These are phyloP conservation scores for Metschnikowia chrysomelidarum DNA, from an alignment of 805 yeast genomes.

Conservation along the genomic window DNA sequence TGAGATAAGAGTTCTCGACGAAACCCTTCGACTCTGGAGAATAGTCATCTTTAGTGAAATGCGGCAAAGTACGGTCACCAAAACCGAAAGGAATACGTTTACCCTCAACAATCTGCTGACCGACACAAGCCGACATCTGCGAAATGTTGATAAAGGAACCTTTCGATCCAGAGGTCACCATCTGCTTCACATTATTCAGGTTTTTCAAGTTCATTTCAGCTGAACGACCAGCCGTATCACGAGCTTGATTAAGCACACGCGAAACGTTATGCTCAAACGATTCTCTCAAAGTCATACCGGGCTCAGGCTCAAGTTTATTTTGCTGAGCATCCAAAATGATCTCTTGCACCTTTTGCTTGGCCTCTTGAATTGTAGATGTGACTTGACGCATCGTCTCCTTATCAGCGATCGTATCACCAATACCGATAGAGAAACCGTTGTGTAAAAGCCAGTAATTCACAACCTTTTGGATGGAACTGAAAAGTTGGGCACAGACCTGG, in stretches of 20 bases:
- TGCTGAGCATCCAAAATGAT: constrained; percentile 90
- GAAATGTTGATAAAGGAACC: constrained; percentile 99
- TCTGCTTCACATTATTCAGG: constrained; percentile 93
- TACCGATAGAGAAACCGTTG: constrained; percentile 97
- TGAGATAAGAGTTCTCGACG: constrained; percentile 90
- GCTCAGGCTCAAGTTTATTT: constrained; percentile 87
- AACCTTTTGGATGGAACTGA: constrained; percentile 90
- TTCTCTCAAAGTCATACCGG: constrained; percentile 99
- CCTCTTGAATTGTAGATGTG: constrained; percentile 88
- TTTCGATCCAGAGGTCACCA: constrained; percentile 98
- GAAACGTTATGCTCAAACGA: constrained; percentile 97
- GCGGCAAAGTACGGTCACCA: constrained; percentile 94
- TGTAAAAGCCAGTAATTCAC: constrained; percentile 96
- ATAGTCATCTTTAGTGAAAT: constrained; percentile 96
- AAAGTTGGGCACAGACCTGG: constrained; percentile 79
- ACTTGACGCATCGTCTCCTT: constrained; percentile 92
- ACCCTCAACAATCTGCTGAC: constrained; percentile 99
- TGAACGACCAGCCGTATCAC: constrained; percentile 98
- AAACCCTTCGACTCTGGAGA: constrained; percentile 98
- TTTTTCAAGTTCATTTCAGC: constrained; percentile 96
- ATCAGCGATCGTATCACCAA: constrained; percentile 99
- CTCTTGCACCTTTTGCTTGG: constrained; percentile 91
- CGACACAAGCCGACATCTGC: constrained; percentile 99
- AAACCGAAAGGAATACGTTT: constrained; percentile 98
- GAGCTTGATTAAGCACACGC: constrained; percentile 92